These are phyloP conservation scores for Pharnaceum exiguum DNA, from an alignment of 148 eudicot species.

Conservation along the genomic window DNA sequence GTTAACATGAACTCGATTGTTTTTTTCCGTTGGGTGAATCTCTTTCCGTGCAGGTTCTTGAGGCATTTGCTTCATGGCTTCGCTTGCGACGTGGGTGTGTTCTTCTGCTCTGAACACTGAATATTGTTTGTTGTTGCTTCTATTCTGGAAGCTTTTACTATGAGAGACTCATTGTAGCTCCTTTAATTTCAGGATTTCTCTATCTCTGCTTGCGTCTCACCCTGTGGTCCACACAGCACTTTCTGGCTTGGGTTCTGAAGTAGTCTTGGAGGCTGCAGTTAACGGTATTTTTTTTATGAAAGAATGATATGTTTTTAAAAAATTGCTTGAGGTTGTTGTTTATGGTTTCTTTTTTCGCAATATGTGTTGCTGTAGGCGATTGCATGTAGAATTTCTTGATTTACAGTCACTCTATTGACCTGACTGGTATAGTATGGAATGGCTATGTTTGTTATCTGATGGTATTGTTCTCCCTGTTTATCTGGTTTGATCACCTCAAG, in stretches of 20 bases:
- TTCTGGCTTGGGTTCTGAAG: conserved; percentile 75
- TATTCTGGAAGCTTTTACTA: conserved; percentile 1
- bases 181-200: conserved; percentile 65
- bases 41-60: conserved; percentile 66
- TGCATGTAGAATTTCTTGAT: too few species aligned
- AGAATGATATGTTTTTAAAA: conserved; percentile 1
- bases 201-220: conserved; percentile 79
- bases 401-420: too few species aligned
- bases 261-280: conserved; percentile 81
- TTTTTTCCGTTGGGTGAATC: conserved; percentile 12
- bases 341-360: too few species aligned
- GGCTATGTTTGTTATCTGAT: too few species aligned
- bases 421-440: too few species aligned
- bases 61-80: conserved; percentile 99
- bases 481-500: too few species aligned
- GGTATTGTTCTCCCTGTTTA: too few species aligned
- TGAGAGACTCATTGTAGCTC: conserved; percentile 5
- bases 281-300: conserved; percentile 64
- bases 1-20: too few species aligned
- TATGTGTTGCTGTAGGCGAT: too few species aligned
- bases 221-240: conserved; percentile 86
- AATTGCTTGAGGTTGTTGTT: too few species aligned
- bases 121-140: background rate
- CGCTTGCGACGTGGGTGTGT: conserved; percentile 85
- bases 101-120: conserved; percentile 2